Conservation (phyloP, 495 filamentous ascomycete species). For the Lophiotrema nucula region DNA sequence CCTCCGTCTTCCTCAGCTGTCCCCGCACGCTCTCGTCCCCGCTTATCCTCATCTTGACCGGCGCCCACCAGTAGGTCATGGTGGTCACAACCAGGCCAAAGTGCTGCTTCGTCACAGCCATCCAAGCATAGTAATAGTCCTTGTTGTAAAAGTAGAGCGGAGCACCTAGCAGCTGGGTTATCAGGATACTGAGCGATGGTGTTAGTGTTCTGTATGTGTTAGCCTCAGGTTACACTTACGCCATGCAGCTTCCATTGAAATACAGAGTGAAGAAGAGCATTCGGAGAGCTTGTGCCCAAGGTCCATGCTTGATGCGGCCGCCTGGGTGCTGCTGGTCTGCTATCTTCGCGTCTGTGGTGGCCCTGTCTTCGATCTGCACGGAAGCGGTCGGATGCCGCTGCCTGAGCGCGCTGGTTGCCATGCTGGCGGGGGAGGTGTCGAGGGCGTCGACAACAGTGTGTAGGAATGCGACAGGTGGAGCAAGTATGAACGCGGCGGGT, state of each 20-base stretch:
- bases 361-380: constrained; percentile 12
- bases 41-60: constrained; percentile 71
- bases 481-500: too few species aligned
- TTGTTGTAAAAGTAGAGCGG: constrained; percentile 69
- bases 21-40: constrained; percentile 71
- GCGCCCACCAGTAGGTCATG: constrained; percentile 80
- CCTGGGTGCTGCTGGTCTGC: constrained; percentile 52
- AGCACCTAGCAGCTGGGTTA: constrained; percentile 64
- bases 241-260: constrained; percentile 54
- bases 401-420: constrained; percentile 22
- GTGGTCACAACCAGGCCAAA: constrained; percentile 73
- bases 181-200: constrained; percentile 49
- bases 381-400: constrained; percentile 27
- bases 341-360: constrained; percentile 8
- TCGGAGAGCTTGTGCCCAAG: constrained; percentile 62
- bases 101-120: constrained; percentile 71
- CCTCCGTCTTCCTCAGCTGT: constrained; percentile 60
- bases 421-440: not conserved
- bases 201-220: constrained; percentile 25
- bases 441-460: not conserved
- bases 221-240: constrained; percentile 25
- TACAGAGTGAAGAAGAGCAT: constrained; percentile 63
- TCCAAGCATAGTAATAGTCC: constrained; percentile 72
- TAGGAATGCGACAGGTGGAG: not conserved
- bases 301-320: constrained; percentile 67